Evolutionary conservation across 2,329 filamentous ascomycete species (phyloP).

Genomic region (Orbilia quercus): DNA sequence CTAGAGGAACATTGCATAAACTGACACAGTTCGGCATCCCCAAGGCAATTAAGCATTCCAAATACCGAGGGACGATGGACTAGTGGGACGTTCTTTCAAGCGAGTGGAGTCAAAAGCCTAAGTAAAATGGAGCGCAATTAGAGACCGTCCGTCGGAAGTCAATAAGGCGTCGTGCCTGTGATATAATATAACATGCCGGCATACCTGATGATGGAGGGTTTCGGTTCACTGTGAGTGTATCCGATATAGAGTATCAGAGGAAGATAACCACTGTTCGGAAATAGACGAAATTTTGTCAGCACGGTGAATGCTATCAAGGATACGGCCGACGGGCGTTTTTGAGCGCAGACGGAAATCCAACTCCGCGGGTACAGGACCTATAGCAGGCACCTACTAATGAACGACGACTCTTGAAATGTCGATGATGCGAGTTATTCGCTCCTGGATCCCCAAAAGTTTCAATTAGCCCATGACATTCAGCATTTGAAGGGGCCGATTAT

Average conservation of each 20-base stretch:
- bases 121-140: constrained; percentile 13
- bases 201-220: constrained; percentile 52
- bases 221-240: constrained; percentile 53
- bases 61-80: constrained; percentile 37
- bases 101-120: constrained; percentile 51
- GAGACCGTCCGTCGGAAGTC: constrained; percentile 27
- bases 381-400: constrained; percentile 52
- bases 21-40: constrained; percentile 14
- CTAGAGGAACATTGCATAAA: constrained; percentile 7
- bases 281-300: constrained; percentile 24
- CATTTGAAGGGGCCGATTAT: constrained; percentile 3
- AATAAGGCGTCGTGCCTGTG: neutral
- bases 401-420: constrained; percentile 53
- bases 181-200: constrained; percentile 13
- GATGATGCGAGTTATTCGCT: constrained; percentile 56
- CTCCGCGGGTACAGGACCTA: constrained; percentile 27
- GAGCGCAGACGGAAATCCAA: constrained; percentile 23
- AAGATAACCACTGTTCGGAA: constrained; percentile 44
- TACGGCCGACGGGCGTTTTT: constrained; percentile 8
- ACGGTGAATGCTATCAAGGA: constrained; percentile 11
- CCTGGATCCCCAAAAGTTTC: constrained; percentile 42
- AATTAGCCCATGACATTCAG: constrained; percentile 26
- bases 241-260: constrained; percentile 55
- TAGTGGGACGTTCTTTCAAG: constrained; percentile 29
- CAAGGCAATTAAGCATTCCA: constrained; percentile 26